Percentiles rank a stretch among this genome's conserved stretches.
Evolutionary conservation across 2,329 filamentous ascomycete genomes (phyloP).

Genomic region (Talaromyces islandicus): DNA sequence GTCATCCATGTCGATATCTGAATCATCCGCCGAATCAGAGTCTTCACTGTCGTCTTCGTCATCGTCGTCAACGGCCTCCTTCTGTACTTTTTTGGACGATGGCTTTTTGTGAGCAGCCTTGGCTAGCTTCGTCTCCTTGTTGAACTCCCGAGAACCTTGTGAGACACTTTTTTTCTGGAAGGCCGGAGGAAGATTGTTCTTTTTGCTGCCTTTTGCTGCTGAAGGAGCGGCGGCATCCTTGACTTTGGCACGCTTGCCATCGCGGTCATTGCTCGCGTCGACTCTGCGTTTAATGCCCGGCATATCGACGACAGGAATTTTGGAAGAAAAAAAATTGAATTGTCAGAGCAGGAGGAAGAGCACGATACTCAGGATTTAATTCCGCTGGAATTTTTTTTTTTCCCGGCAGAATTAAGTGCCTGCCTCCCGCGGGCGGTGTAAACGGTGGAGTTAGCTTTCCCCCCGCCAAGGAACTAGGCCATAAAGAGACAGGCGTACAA

Average conservation of each 20-base stretch:
- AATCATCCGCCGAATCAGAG: slow-evolving; percentile 32
- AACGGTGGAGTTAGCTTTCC: not conserved
- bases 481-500: not conserved
- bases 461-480: not conserved
- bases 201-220: slow-evolving; percentile 5
- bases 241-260: slow-evolving; percentile 36
- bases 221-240: slow-evolving; percentile 18
- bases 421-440: slow-evolving; percentile 7
- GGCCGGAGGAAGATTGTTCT: slow-evolving; percentile 5
- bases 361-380: not conserved
- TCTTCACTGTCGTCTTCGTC: slow-evolving; percentile 47
- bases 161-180: slow-evolving; percentile 9
- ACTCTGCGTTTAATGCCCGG: slow-evolving; percentile 37
- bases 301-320: slow-evolving; percentile 19
- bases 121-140: slow-evolving; percentile 24
- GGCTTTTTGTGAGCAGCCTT: slow-evolving; percentile 27
- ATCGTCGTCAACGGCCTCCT: slow-evolving; percentile 29
- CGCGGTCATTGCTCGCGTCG: slow-evolving; percentile 31
- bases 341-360: not conserved
- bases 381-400: slow-evolving; percentile 9
- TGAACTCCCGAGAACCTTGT: slow-evolving; percentile 13
- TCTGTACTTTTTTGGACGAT: slow-evolving; percentile 25
- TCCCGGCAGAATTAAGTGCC: slow-evolving; percentile 3
- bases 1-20: slow-evolving; percentile 51
- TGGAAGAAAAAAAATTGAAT: too few relatives aligned